Conservation (phyloP, 176 grass and related monocot genomes). For the Triticum dicoccoides region DNA sequence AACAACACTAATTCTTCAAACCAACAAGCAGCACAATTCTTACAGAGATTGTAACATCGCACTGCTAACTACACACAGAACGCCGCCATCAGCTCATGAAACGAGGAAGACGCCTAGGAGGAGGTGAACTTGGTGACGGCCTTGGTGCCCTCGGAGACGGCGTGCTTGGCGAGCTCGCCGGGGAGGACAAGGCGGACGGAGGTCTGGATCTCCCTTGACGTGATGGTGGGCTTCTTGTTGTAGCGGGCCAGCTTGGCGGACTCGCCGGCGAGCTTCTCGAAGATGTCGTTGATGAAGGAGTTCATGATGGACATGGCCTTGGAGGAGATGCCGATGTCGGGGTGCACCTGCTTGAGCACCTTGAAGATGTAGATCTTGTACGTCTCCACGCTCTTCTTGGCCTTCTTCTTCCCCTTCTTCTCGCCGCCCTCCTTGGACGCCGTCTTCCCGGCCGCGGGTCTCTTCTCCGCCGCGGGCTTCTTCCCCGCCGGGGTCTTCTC, state of each 20-base stretch:
- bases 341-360: constrained; percentile 93
- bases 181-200: constrained; percentile 67
- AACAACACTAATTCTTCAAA: neutral
- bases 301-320: constrained; percentile 99
- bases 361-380: constrained; percentile 99
- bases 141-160: constrained; percentile 63
- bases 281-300: constrained; percentile 90
- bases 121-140: constrained; percentile 61
- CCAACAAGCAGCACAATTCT: neutral
- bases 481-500: no score
- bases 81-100: no score
- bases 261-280: constrained; percentile 71
- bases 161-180: constrained; percentile 55
- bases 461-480: no score
- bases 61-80: neutral
- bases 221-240: constrained; percentile 76
- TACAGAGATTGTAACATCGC: neutral
- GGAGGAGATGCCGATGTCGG: constrained; percentile 81
- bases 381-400: constrained; percentile 63
- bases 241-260: constrained; percentile 36
- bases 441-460: no score
- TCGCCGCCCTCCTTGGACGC: neutral
- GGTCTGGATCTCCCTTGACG: constrained; percentile 54
- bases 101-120: neutral
- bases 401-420: constrained; percentile 46